These are phyloP conservation scores for Debaryomyces psychrophilus DNA, from an alignment of 1,139 yeast species.

Conservation along the genomic window DNA sequence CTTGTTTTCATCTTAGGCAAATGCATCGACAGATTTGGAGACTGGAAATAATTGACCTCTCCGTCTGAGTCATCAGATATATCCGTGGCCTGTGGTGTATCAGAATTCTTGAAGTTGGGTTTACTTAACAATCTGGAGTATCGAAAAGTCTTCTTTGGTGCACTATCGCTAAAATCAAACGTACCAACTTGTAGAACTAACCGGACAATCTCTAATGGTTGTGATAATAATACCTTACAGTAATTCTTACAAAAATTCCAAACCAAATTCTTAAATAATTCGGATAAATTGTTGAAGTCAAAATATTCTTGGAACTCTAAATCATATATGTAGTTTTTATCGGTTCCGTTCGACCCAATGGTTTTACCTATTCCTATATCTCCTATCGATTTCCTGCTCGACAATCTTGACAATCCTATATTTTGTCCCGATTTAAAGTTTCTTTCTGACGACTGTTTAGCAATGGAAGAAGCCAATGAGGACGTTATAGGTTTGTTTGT, in stretches of 20 bases:
- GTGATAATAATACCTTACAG: conserved; percentile 66
- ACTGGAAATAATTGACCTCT: conserved; percentile 59
- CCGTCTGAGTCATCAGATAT: conserved; percentile 36
- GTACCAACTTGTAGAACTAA: conserved; percentile 80
- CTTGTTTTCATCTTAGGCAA: conserved; percentile 4
- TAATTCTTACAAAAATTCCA: conserved; percentile 70
- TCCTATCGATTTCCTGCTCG: conserved; percentile 18
- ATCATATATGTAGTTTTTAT: conserved; percentile 59
- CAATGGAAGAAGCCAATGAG: conserved; percentile 24
- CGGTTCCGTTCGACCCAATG: conserved; percentile 15
- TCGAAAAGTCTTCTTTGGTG: conserved; percentile 7
- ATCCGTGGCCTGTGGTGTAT: conserved; percentile 12
- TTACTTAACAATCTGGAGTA: conserved; percentile 3
- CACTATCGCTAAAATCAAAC: conserved; percentile 32
- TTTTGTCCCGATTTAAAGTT: conserved; percentile 25
- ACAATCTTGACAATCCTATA: conserved; percentile 22
- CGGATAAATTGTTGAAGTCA: conserved; percentile 58
- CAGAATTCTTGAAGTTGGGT: background rate
- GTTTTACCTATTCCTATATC: conserved; percentile 19
- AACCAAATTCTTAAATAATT: conserved; percentile 54
- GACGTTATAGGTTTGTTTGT: conserved; percentile 40
- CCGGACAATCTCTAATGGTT: conserved; percentile 87
- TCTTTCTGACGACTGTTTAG: conserved; percentile 14
- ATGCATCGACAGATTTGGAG: conserved; percentile 3
- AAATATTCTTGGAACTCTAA: conserved; percentile 70